phyloP scores from a whole-genome alignment of 2,329 filamentous ascomycete genomes.

The Cladosporium sp. region DNA sequence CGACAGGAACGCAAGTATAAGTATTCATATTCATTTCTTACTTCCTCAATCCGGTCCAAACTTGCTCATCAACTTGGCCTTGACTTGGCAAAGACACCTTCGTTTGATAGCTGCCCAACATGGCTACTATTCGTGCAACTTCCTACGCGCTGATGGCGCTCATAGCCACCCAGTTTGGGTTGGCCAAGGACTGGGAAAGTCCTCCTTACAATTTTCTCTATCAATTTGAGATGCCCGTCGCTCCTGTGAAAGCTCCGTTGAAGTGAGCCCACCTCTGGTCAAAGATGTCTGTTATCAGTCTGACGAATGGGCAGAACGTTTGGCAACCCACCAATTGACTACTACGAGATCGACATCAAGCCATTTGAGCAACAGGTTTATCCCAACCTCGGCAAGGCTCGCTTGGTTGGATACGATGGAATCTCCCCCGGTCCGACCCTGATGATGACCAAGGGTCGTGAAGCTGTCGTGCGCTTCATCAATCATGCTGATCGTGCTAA shows the following conservation, averaged over 20 bases:
- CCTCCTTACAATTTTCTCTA: conserved; percentile 22
- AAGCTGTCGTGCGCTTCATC: conserved; percentile 52
- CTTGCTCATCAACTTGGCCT: too few relatives aligned
- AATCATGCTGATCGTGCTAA: conserved; percentile 46
- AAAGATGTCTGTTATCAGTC: too few relatives aligned
- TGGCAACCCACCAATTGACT: conserved; percentile 39
- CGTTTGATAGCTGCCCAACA: neutral
- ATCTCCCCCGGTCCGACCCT: conserved; percentile 53
- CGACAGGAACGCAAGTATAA: too few relatives aligned
- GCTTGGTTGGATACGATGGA: conserved; percentile 46
- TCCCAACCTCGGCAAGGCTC: conserved; percentile 37
- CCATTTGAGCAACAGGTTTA: conserved; percentile 41
- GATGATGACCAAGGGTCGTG: conserved; percentile 44
- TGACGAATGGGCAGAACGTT: too few relatives aligned
- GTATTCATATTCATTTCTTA: too few relatives aligned
- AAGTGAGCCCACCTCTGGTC: conserved; percentile 15
- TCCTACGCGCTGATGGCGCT: neutral
- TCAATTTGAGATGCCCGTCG: conserved; percentile 19
- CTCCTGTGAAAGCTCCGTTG: conserved; percentile 22
- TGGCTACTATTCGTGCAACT: neutral
- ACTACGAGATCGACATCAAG: conserved; percentile 44
- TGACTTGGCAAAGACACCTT: too few relatives aligned
- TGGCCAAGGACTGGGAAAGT: conserved; percentile 16
- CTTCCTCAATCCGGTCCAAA: too few relatives aligned
- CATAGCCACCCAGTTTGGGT: neutral